These are phyloP conservation scores for Mycosphaerella sp. DNA, from an alignment of 2,329 filamentous ascomycete genomes.

Conservation along the genomic window DNA sequence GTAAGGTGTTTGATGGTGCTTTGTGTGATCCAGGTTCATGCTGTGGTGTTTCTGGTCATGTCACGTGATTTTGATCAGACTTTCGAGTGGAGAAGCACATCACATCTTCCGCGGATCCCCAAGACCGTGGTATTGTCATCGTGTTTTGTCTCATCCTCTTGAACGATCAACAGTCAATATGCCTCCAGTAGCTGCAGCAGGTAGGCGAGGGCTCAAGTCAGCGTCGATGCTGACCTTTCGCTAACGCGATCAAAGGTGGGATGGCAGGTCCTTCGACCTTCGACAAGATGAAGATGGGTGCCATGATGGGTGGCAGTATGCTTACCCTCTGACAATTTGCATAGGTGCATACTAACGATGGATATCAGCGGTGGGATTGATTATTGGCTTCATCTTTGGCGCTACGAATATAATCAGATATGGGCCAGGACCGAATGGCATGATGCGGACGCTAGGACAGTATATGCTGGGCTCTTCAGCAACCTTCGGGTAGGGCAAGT, in stretches of 20 bases:
- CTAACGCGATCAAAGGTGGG: slow-evolving; percentile 16
- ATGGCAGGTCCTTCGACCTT: slow-evolving; percentile 56
- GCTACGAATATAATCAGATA: slow-evolving; percentile 85
- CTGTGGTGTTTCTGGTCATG: neutral
- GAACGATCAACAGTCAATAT: slow-evolving; percentile 20
- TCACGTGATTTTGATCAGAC: neutral
- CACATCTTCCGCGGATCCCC: neutral
- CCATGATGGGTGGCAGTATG: slow-evolving; percentile 97
- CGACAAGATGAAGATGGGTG: slow-evolving; percentile 91
- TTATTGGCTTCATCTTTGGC: slow-evolving; percentile 99
- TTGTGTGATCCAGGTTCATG: neutral
- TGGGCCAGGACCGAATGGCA: slow-evolving; percentile 85
- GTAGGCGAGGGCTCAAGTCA: neutral
- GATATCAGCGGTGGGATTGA: slow-evolving; percentile 76
- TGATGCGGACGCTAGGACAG: slow-evolving; percentile 89
- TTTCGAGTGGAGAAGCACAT: neutral
- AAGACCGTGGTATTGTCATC: neutral
- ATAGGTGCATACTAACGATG: neutral
- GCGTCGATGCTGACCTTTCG: neutral
- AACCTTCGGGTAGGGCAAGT: slow-evolving; percentile 75
- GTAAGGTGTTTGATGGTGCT: neutral
- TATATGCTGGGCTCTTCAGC: slow-evolving; percentile 95
- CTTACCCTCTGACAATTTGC: neutral
- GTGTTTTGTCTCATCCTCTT: neutral
- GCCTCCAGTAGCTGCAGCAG: slow-evolving; percentile 31